Conservation (phyloP, 192 early-diverging fungal genomes). For the Tieghemiomyces parasiticus region DNA sequence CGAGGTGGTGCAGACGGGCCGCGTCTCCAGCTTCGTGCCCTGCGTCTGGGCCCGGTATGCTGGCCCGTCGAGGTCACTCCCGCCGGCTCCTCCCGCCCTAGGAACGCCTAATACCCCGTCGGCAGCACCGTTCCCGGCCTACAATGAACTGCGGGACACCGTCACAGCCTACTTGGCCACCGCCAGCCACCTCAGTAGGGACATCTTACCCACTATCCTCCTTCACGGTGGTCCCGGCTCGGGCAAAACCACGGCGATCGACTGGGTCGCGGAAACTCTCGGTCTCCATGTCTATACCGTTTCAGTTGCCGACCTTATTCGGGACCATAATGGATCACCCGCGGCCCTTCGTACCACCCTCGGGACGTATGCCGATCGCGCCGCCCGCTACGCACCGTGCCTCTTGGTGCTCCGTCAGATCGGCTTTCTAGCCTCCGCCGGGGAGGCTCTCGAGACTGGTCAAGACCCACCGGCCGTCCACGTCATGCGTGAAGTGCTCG, state of each 20-base stretch:
- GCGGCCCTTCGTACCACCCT: conserved; percentile 28
- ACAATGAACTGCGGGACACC: conserved; percentile 35
- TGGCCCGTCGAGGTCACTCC: background rate
- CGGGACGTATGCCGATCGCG: conserved; percentile 62
- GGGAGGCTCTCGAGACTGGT: conserved; percentile 36
- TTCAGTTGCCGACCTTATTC: background rate
- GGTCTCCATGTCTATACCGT: conserved; percentile 5
- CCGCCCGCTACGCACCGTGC: conserved; percentile 59
- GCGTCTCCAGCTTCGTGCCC: conserved; percentile 18
- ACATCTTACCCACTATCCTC: conserved; percentile 52
- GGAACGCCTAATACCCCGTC: background rate
- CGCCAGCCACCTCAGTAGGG: conserved; percentile 42
- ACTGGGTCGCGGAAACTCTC: conserved; percentile 38
- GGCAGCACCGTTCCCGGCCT: conserved; percentile 15
- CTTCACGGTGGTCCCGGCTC: conserved; percentile 69
- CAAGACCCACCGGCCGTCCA: conserved; percentile 26
- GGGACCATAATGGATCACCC: background rate
- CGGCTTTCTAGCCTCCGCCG: conserved; percentile 55
- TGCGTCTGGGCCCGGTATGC: conserved; percentile 16
- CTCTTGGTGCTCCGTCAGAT: conserved; percentile 66
- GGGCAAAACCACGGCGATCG: conserved; percentile 63
- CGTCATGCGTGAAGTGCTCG: background rate
- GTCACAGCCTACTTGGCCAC: conserved; percentile 61
- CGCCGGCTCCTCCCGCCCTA: background rate
- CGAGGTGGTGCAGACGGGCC: conserved; percentile 22